Percentiles rank a stretch among this genome's conserved stretches.
These are phyloP conservation scores for Lachancea sp. DNA, from an alignment of 805 yeast species.

Conservation along the genomic window DNA sequence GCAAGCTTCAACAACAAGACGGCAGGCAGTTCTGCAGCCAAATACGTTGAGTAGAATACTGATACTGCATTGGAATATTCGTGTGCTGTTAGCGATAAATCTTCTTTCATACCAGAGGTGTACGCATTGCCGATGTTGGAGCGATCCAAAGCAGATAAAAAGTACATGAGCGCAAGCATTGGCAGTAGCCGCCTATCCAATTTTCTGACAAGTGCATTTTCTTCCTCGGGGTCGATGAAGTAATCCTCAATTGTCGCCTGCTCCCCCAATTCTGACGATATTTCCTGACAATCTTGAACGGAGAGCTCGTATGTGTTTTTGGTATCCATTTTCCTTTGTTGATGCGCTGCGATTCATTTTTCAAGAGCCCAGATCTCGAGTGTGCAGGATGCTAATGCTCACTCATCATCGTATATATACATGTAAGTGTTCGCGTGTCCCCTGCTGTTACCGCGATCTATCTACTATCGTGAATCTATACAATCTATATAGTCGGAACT, in stretches of 20 bases:
- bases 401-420: no score
- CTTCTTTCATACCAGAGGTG: conserved; percentile 50
- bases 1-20: conserved; percentile 27
- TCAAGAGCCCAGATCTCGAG: no score
- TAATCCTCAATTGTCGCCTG: conserved; percentile 5
- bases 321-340: no score
- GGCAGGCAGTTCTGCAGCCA: conserved; percentile 32
- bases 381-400: no score
- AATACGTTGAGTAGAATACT: conserved; percentile 35
- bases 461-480: background rate
- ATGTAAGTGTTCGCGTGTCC: no score
- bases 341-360: no score
- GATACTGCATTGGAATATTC: conserved; percentile 31
- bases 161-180: conserved; percentile 30
- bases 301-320: no score
- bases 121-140: conserved; percentile 55
- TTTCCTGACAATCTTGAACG: background rate
- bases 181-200: conserved; percentile 31
- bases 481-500: background rate
- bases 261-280: conserved; percentile 6
- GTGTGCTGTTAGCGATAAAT: conserved; percentile 45
- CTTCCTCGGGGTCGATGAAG: conserved; percentile 13
- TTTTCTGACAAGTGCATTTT: conserved; percentile 23
- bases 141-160: conserved; percentile 42
- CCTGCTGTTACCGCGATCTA: no score